Base-by-base conservation (phyloP, 352 stramenopile species). In the Phytophthora ramorum region DNA sequence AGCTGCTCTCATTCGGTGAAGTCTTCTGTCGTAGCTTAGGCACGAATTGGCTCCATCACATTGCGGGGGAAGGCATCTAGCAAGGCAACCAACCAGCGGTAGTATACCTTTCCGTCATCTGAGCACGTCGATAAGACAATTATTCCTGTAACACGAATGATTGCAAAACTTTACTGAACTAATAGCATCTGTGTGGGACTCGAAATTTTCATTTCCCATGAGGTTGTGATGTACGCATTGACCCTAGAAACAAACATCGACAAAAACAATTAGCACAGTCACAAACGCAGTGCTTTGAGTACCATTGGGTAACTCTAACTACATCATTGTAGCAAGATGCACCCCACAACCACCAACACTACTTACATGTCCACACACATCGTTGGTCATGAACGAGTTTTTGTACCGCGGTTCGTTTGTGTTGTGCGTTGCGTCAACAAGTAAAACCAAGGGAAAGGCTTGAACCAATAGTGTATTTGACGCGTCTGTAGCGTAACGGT, bases 381-480 rank as follows among this genome's bases (percentile, higher is more conserved):
- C 47, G 30, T 54, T 38, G 3, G 43, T 28, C 47, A 43, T 54
- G 28, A 54, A 54, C 28, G 47, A 54, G 12, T 49, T 49, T n/a
- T 58, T 58, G 14, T 58, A 48, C 7, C 51, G 51, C 22, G 35
- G 38, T 1, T 49, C 28, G 20, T 58, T 48, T 2, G 51, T 58
- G 10, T 47, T 47, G 35, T 58, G 51, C 16, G 51, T 58, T 13
- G 51, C 37, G 13, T 49, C 51, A 47, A 58, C 16, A 14, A 58
- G 22, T 9, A 58, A n/a, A 6, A 58, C 51, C 22, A 49, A 3
- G 51, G 51, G 34, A 38, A 58, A n/a, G 19, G 3, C 22, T 34
- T 48, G 19, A 58, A 58, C 20, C 37, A 38, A 14, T 22, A 37
- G 1, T 37, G 51, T 37, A 48, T 49, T 26, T 47, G 35, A 1